These are phyloP conservation scores for Parmelia sp. DNA, from an alignment of 495 filamentous ascomycete species.

Conservation along the genomic window DNA sequence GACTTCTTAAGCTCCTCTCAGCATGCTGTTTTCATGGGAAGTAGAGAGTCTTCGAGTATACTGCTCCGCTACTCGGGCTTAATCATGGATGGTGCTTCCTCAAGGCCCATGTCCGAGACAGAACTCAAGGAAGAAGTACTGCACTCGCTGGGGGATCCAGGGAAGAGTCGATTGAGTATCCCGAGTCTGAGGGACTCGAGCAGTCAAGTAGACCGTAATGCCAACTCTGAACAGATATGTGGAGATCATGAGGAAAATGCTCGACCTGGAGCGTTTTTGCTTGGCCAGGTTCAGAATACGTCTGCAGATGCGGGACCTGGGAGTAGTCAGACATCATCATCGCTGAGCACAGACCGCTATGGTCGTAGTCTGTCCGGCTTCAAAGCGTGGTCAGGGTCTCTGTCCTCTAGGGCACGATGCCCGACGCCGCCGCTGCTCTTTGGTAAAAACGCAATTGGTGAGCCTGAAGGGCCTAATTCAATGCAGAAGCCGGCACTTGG, in stretches of 20 bases:
- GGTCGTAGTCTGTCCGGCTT: background rate
- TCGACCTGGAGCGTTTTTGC: background rate
- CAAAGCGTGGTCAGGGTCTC: background rate
- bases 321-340: slow-evolving; percentile 19
- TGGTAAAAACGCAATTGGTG: background rate
- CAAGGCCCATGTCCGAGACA: slow-evolving; percentile 18
- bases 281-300: background rate
- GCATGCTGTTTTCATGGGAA: background rate
- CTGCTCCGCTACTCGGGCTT: slow-evolving; percentile 12
- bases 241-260: background rate
- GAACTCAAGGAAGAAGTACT: slow-evolving; percentile 9
- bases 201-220: background rate
- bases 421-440: slow-evolving; percentile 21
- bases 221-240: background rate
- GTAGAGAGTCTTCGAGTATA: slow-evolving; percentile 2
- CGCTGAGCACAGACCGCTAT: slow-evolving; percentile 1
- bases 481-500: background rate
- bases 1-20: background rate
- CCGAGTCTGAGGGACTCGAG: background rate
- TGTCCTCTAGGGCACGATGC: background rate
- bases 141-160: background rate
- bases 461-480: background rate
- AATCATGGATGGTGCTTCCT: slow-evolving; percentile 16
- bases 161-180: background rate
- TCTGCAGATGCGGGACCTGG: slow-evolving; percentile 17